phyloP scores from a whole-genome alignment of 2,329 filamentous ascomycete genomes.

The Fusarium staphyleae region DNA sequence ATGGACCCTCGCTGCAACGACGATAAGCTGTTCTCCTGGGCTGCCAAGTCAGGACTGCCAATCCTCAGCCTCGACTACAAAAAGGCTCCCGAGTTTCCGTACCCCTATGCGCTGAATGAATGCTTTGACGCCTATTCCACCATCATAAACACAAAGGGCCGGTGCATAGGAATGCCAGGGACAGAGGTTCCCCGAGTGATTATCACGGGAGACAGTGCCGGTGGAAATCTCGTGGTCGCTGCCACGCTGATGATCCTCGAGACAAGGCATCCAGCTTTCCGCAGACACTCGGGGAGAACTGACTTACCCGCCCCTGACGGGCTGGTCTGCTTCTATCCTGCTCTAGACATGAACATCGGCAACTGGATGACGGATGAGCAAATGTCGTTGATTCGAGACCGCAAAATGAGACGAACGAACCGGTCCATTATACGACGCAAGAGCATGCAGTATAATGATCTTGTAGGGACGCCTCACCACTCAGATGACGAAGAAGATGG shows the following conservation, averaged over 20 bases:
- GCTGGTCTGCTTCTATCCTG: slow-evolving; percentile 85
- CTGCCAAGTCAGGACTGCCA: slow-evolving; percentile 85
- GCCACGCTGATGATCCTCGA: slow-evolving; percentile 91
- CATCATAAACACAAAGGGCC: slow-evolving; percentile 47
- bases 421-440: slow-evolving; percentile 80
- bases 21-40: slow-evolving; percentile 93
- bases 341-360: slow-evolving; percentile 94
- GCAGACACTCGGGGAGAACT: slow-evolving; percentile 47
- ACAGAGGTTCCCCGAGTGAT: slow-evolving; percentile 50
- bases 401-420: slow-evolving; percentile 79
- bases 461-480: slow-evolving; percentile 83
- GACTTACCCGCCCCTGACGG: slow-evolving; percentile 79
- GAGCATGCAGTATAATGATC: slow-evolving; percentile 83
- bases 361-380: slow-evolving; percentile 99
- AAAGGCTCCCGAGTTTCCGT: slow-evolving; percentile 60
- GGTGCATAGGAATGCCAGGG: slow-evolving; percentile 56
- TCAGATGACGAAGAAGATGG: slow-evolving; percentile 75
- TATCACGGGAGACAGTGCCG: slow-evolving; percentile 58
- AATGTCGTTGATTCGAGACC: slow-evolving; percentile 90
- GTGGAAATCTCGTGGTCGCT: slow-evolving; percentile 63
- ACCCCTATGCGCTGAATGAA: slow-evolving; percentile 58
- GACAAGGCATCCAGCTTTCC: slow-evolving; percentile 59
- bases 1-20: slow-evolving; percentile 97
- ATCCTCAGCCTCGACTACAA: slow-evolving; percentile 88
- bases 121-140: slow-evolving; percentile 56